Evolutionary conservation across 2,329 filamentous ascomycete species (phyloP).

Genomic region (Pyrenophora seminiperda): DNA sequence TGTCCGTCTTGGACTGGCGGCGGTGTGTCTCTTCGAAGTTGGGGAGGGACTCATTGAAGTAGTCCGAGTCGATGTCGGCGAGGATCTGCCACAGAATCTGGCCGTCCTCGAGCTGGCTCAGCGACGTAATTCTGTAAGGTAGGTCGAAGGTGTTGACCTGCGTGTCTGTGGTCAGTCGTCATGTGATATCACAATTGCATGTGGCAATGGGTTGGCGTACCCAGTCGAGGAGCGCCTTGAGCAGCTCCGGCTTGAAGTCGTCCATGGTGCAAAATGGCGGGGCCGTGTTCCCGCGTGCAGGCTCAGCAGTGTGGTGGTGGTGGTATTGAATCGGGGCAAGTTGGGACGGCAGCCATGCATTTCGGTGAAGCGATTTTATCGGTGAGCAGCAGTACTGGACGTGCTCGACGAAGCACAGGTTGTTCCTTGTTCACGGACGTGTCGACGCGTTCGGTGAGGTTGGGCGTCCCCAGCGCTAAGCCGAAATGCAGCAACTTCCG

Average conservation of each 20-base stretch:
- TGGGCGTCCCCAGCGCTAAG: constrained; percentile 29
- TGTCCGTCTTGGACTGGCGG: constrained; percentile 45
- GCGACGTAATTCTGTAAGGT: constrained; percentile 43
- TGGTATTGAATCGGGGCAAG: constrained; percentile 17
- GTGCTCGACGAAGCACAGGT: constrained; percentile 18
- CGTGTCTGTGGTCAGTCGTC: constrained; percentile 11
- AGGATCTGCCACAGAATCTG: constrained; percentile 56
- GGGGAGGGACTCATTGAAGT: constrained; percentile 56
- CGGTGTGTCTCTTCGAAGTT: constrained; percentile 51
- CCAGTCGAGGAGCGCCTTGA: constrained; percentile 49
- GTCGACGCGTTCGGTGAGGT: constrained; percentile 28
- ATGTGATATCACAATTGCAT: neutral
- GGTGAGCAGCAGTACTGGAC: constrained; percentile 20
- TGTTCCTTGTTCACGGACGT: constrained; percentile 17
- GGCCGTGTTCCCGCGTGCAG: constrained; percentile 27
- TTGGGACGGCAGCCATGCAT: constrained; percentile 35
- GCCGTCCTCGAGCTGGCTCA: constrained; percentile 55
- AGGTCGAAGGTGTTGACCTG: constrained; percentile 54
- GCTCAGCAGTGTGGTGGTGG: constrained; percentile 18
- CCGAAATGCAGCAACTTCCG: constrained; percentile 21
- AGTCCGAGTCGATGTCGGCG: constrained; percentile 53
- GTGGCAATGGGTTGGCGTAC: constrained; percentile 23
- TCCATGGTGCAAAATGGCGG: constrained; percentile 36
- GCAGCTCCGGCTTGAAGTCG: constrained; percentile 49
- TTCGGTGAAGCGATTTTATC: constrained; percentile 27